Base-by-base conservation (phyloP, 129 eudicot genomes). In the Cynara cardunculus region DNA sequence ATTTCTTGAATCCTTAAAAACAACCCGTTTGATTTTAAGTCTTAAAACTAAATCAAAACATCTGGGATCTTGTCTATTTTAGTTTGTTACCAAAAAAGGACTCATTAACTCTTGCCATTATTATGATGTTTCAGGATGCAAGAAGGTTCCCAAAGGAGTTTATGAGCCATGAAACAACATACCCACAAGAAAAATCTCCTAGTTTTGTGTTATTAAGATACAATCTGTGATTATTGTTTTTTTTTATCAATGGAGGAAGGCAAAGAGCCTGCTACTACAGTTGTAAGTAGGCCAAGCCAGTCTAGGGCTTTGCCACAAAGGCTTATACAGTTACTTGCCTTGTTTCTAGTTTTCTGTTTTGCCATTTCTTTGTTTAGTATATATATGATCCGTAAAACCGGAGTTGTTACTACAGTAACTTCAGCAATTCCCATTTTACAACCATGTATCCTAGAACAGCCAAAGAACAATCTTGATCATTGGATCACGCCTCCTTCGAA, bases 251-350 rank as follows among this genome's bases (percentile, higher is more conserved):
- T 94, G 93, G 98, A 91, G 80, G 97, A 90, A 81, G 95, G 93
- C 75, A 92, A 92, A 80, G 98, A 94, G 27, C 75, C 82, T 77
- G 79, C 83, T 71, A 64, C 91, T 76, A 64, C 59, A 59, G 71
- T 69, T 49, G 56, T 78, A 70, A 75, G 13, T 56, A 90, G 98
- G 75, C n/a, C 89, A 68, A 84, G 79, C 68, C 96, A 89, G 34
- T 18, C 91, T 79, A 94, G 97, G 94, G 96, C 73, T 86, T 88
- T 94, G 73, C 96, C 97, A 30, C 87, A 83, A 66, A 92, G 94
- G 78, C 82, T 92, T 70, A 88, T 92, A 30, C 80, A 84, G 25
- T 72, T 94, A 62, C 90, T 92, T 30, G 86, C 86, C 19, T 74
- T 91, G 25, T 92, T 94, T 78, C 84, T 94, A 80, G 83, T 84